phyloP scores from a whole-genome alignment of 1,284 basidiomycete genomes.

The Agaricales sp. region DNA sequence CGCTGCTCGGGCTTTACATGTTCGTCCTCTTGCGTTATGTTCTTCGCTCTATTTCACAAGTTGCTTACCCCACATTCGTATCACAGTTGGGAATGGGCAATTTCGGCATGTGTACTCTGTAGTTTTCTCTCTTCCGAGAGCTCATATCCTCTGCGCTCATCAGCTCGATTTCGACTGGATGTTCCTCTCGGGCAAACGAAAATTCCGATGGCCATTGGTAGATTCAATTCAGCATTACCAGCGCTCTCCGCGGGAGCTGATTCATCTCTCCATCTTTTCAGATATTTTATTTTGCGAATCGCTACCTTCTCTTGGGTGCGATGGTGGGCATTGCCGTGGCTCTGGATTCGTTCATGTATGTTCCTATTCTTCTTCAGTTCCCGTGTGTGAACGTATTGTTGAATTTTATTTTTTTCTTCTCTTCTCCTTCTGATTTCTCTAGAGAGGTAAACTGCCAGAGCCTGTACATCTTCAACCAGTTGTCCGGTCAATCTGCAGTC shows the following conservation, averaged over 20 bases:
- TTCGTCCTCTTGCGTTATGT: conserved; percentile 19
- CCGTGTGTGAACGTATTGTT: conserved; percentile 3
- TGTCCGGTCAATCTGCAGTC: conserved; percentile 54
- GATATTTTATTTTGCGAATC: conserved; percentile 64
- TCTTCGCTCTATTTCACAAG: conserved; percentile 2
- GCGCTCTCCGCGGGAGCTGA: neutral
- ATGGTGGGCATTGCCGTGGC: conserved; percentile 55
- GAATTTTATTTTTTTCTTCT: no score
- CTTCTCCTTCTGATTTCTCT: conserved; percentile 35
- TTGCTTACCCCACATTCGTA: conserved; percentile 4
- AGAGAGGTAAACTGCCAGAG: conserved; percentile 54
- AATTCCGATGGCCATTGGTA: conserved; percentile 38
- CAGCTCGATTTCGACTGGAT: conserved; percentile 40
- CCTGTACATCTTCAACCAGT: conserved; percentile 62
- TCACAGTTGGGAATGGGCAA: conserved; percentile 48
- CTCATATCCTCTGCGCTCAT: neutral
- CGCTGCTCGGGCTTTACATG: conserved; percentile 56
- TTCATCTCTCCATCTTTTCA: conserved; percentile 14
- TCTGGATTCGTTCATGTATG: neutral
- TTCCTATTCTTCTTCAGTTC: no score
- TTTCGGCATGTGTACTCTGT: conserved; percentile 21
- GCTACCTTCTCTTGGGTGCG: conserved; percentile 56
- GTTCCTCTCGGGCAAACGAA: conserved; percentile 32
- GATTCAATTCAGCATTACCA: conserved; percentile 3
- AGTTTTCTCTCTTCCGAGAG: neutral